A percentile compares a stretch with the other conserved stretches of the same genome.
Evolutionary conservation across 2,329 filamentous ascomycete species (phyloP).

Genomic region (Aspergillus sp.): DNA sequence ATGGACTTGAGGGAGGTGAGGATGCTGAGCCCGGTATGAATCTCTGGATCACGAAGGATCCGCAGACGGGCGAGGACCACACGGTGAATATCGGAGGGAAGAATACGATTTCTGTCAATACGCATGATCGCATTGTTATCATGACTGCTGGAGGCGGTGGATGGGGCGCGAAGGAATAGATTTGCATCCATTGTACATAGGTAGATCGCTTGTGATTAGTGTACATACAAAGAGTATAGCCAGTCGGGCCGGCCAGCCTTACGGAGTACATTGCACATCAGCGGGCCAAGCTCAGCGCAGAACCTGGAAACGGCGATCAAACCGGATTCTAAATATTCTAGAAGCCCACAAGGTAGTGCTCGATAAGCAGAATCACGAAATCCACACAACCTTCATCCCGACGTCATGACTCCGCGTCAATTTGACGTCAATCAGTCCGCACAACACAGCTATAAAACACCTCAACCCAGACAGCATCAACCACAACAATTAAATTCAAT

Average conservation of each 20-base stretch:
- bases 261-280: background rate
- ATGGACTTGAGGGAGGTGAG: slow-evolving; percentile 81
- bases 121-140: slow-evolving; percentile 65
- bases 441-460: slow-evolving; percentile 2
- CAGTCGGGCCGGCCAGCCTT: background rate
- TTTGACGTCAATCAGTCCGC: slow-evolving; percentile 24
- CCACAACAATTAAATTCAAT: background rate
- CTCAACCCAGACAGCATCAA: background rate
- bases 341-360: background rate
- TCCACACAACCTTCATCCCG: background rate
- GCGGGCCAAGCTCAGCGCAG: background rate
- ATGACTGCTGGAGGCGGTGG: slow-evolving; percentile 60
- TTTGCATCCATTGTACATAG: background rate
- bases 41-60: slow-evolving; percentile 79
- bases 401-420: slow-evolving; percentile 22
- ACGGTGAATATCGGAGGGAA: slow-evolving; percentile 65
- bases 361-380: background rate
- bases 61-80: slow-evolving; percentile 56
- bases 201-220: no score
- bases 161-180: slow-evolving; percentile 32
- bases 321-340: background rate
- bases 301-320: background rate
- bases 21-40: slow-evolving; percentile 81
- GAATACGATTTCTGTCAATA: slow-evolving; percentile 64
- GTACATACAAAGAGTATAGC: no score